phyloP scores from a whole-genome alignment of 441 rosid genomes.

The Eutrema salsugineum region DNA sequence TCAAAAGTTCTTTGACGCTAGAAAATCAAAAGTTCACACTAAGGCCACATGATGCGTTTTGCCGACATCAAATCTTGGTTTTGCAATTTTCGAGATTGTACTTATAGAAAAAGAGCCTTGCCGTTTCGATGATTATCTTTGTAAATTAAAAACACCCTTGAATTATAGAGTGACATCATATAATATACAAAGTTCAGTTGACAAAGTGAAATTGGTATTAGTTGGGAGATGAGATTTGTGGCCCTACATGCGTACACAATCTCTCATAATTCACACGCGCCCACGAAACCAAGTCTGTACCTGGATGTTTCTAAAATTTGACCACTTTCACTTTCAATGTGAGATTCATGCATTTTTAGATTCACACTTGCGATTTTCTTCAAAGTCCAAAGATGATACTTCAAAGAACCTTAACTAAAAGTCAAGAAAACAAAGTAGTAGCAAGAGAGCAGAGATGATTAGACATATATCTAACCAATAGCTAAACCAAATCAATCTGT shows the following conservation, averaged over 20 bases:
- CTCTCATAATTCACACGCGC: background rate
- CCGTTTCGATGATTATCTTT: background rate
- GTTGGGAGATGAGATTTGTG: constrained; percentile 23
- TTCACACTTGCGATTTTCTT: constrained; percentile 4
- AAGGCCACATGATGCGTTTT: background rate
- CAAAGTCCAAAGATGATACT: background rate
- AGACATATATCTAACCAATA: background rate
- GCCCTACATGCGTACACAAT: constrained; percentile 13
- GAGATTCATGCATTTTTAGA: background rate
- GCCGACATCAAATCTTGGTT: constrained; percentile 27
- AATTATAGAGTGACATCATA: constrained; percentile 7
- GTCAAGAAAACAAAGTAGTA: background rate
- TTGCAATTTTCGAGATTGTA: constrained; percentile 19
- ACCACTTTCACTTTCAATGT: constrained; percentile 1
- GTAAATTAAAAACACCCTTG: background rate
- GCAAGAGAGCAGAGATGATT: background rate
- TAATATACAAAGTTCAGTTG: constrained; percentile 7
- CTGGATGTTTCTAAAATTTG: background rate
- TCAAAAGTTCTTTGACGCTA: constrained; percentile 23
- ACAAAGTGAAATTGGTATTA: constrained; percentile 13
- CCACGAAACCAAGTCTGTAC: constrained; percentile 21
- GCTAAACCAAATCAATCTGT: constrained; percentile 6
- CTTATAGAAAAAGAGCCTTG: background rate
- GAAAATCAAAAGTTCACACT: constrained; percentile 25
- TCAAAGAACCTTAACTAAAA: background rate